These are phyloP conservation scores for Mycena maculata DNA, from an alignment of 768 basidiomycete genomes.

Conservation along the genomic window DNA sequence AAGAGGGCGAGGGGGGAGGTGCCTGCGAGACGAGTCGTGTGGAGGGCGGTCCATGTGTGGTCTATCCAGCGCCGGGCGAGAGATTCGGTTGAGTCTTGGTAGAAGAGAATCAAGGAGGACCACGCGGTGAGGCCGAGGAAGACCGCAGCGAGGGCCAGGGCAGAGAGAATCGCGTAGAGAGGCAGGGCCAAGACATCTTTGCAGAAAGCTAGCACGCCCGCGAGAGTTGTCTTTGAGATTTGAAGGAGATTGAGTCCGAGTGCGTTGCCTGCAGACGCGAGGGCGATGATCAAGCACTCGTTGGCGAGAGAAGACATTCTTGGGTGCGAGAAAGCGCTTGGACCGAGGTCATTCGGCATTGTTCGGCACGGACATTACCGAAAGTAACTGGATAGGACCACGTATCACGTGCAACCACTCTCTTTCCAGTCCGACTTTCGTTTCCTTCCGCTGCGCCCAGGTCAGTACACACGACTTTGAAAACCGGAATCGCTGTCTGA, in stretches of 20 bases:
- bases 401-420: neutral
- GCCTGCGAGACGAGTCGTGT: neutral
- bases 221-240: neutral
- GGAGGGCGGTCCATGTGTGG: constrained; percentile 4
- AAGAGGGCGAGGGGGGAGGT: neutral
- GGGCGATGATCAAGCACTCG: neutral
- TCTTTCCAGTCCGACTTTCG: neutral
- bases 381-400: neutral
- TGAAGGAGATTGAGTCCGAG: neutral
- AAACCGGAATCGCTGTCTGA: neutral
- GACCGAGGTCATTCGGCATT: too few species aligned
- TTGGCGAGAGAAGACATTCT: neutral
- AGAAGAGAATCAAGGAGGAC: neutral
- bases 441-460: constrained; percentile 12
- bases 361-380: too few species aligned
- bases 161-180: constrained; percentile 1
- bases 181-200: neutral
- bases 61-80: neutral
- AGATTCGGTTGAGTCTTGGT: neutral
- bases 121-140: constrained; percentile 7
- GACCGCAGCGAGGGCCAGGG: neutral
- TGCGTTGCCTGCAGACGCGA: neutral
- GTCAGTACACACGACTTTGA: neutral
- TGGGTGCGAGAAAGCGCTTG: neutral
- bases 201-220: neutral